These are phyloP conservation scores for Haplosporangium sp. DNA, from an alignment of 371 early-diverging fungal species.

Conservation along the genomic window DNA sequence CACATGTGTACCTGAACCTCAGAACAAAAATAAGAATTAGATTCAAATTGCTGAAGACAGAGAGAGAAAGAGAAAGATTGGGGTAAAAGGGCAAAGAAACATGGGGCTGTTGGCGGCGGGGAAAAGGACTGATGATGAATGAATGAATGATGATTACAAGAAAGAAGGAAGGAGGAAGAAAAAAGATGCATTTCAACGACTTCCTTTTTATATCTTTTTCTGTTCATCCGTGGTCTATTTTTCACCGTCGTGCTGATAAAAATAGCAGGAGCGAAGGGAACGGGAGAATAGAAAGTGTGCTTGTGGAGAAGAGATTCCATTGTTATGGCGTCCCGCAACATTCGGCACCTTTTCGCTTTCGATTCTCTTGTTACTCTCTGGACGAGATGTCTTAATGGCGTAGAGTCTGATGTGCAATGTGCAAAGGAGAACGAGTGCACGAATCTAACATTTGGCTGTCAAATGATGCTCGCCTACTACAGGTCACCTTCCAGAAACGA, in stretches of 20 bases:
- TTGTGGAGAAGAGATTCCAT: too few relatives aligned
- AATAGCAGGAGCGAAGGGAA: constrained; percentile 17
- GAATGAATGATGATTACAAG: neutral
- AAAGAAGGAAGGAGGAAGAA: neutral
- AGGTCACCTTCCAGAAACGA: constrained; percentile 98
- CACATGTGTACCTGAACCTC: too few relatives aligned
- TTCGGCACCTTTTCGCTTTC: neutral
- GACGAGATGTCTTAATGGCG: too few relatives aligned
- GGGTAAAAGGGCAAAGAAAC: neutral
- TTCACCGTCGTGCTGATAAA: constrained; percentile 20
- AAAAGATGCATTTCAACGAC: neutral
- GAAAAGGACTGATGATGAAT: neutral
- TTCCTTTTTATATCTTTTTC: constrained; percentile 9
- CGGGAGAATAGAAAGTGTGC: neutral
- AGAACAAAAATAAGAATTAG: too few relatives aligned
- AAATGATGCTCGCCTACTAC: neutral
- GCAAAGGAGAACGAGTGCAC: neutral
- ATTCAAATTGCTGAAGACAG: too few relatives aligned
- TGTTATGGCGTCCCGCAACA: too few relatives aligned
- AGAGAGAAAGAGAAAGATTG: constrained; percentile 6
- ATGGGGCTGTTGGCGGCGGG: too few relatives aligned
- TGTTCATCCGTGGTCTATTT: constrained; percentile 35
- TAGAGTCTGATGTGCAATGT: neutral
- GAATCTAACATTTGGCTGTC: too few relatives aligned
- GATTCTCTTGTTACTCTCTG: neutral